phyloP scores from a whole-genome alignment of 2,329 filamentous ascomycete species.

The Pezicula neosporulosa region DNA sequence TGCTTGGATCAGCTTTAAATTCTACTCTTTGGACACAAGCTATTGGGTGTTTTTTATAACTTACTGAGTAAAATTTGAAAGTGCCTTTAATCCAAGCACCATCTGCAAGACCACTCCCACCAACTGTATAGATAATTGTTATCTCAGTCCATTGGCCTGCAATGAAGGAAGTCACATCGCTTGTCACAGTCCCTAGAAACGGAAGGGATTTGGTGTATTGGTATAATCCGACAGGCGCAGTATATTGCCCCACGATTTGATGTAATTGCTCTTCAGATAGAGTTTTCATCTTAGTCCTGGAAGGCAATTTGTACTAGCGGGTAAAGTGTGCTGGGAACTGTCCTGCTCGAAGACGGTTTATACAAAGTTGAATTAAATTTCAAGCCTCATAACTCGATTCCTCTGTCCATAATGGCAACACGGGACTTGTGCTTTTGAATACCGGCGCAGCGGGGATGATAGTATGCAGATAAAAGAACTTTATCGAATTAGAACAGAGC shows the following conservation, averaged over 20 bases:
- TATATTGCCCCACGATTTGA: conserved; percentile 21
- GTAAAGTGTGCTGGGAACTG: not conserved
- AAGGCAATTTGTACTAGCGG: not conserved
- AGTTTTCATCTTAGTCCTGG: conserved; percentile 3
- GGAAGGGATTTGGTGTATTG: conserved; percentile 26
- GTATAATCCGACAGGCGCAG: conserved; percentile 25
- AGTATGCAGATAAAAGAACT: not conserved
- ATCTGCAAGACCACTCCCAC: conserved; percentile 29
- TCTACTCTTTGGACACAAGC: not conserved
- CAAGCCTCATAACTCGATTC: no score
- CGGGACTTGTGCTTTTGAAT: no score
- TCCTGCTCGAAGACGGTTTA: no score
- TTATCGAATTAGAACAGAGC: not conserved
- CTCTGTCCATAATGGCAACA: no score
- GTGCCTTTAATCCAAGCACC: conserved; percentile 36
- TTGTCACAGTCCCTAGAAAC: conserved; percentile 25
- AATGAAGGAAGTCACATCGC: conserved; percentile 18
- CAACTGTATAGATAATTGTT: conserved; percentile 26
- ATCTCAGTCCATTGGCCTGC: conserved; percentile 30
- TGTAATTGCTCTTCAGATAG: not conserved
- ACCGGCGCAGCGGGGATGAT: no score
- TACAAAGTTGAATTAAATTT: no score
- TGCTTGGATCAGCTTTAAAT: no score
- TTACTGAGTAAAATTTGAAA: conserved; percentile 33
- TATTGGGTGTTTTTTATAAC: not conserved